Evolutionary conservation across 257 asterid species (phyloP).

Genomic region (Penstemon barbatus): DNA sequence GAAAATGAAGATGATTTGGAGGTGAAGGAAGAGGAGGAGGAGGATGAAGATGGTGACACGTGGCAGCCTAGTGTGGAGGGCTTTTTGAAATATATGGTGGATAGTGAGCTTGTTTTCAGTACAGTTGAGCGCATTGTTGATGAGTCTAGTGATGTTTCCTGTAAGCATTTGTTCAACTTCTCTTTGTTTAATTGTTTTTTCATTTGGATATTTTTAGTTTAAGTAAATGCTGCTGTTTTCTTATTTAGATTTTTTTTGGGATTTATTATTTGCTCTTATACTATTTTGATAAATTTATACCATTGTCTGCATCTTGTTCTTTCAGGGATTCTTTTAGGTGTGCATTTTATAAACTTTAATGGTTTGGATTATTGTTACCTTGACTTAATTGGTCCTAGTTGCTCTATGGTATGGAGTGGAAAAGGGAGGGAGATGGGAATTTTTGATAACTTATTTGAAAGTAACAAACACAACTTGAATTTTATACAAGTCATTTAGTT

Average conservation of each 20-base stretch:
- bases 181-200: not conserved
- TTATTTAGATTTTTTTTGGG: not conserved
- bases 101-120: conserved; percentile 66
- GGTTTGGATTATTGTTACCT: not conserved
- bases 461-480: not conserved
- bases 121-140: conserved; percentile 92
- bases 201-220: not conserved
- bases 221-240: not conserved
- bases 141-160: conserved; percentile 85
- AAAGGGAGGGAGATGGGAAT: not conserved
- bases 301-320: not conserved
- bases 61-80: conserved; percentile 88
- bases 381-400: not conserved
- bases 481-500: not conserved
- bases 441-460: not conserved
- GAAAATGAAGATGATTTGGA: conserved; percentile 9
- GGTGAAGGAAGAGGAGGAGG: conserved; percentile 27
- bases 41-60: conserved; percentile 35
- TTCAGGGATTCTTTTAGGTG: not conserved
- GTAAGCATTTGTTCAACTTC: conserved; percentile 43
- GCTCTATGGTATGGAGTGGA: not conserved
- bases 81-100: conserved; percentile 78
- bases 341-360: not conserved
- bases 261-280: not conserved
- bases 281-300: not conserved